Base-by-base conservation (phyloP, 1,284 basidiomycete genomes). In the Laetiporus sulphureus region DNA sequence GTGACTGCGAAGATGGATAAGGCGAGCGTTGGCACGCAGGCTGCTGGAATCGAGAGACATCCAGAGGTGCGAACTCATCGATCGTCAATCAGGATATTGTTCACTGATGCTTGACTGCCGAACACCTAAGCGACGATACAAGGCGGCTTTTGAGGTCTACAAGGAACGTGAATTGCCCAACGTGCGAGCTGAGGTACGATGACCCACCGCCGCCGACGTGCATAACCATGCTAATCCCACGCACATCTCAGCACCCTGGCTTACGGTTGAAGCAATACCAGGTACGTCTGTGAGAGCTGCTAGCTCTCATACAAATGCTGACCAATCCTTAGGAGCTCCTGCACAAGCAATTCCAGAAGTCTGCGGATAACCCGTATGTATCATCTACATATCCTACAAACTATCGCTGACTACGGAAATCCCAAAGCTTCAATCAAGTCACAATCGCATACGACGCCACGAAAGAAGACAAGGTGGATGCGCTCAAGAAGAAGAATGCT, bases 1-100 rank as follows among this genome's bases (percentile, higher is more conserved):
- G 91, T 95, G 10, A 95, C 80, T 39, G 88, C 90, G 6, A 92
- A 89, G 71, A 84, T 81, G 71, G 93, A 97, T 64, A 96, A 94
- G 65, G 90, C 91, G 1, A 86, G 86, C 46, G 67, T 94, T 35
- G 91, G 91, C 0, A 72, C 73, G 46, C 78, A 87, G 61, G 94
- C 93, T 4, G 90, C 86, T 27, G 75, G 77, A 32, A 78, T 97
- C 43, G 94, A 99, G 68, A 77, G 75, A 38, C 94, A 99, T 73
- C 94, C 94, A 38, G 94, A 99, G 79, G 88, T 92, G 52, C 44
- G 79, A 65, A 16, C 32, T 13, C 51, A 19, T 22, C 29, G 29
- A 22, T 16, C 43, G 6, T 13, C 25, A 35, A 20, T n/a, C 31
- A 46, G 25, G 8, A 27, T 27, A 20, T 40, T 30, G 25, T 25